Base-by-base conservation (phyloP, 345 rosid genomes). In the Cardamine occulta region DNA sequence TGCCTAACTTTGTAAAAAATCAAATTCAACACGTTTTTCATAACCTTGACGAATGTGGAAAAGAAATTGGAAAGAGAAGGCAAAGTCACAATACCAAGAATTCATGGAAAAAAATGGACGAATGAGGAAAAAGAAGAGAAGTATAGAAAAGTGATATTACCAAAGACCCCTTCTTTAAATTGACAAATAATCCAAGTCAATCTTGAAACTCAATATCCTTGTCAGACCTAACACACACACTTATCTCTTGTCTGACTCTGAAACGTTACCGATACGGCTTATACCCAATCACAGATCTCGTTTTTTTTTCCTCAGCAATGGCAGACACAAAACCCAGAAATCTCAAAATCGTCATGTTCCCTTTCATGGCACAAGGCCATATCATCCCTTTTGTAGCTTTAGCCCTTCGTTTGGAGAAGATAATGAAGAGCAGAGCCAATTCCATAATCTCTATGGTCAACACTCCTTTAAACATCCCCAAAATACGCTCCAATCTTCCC, bases 351-450 rank as follows among this genome's bases (percentile, higher is more conserved):
- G 84, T 90, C 23, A 70, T 90, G 77, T 90, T 90, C 57, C 93
- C 96, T 8, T 88, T 90, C 91, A 87, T 88, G 91, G 96, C 83
- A 14, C 93, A 90, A 48, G 96, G 96, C 70, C 96, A 89, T 68
- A 82, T 91, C 32, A 88, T 85, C 64, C 97, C 96, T 48, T 88
- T 88, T 75, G 73, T 89, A 23, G 88, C 96, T 6, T 78, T 89
- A 68, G 90, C 96, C 15, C 88, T 82, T 47, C 90, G 81, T 32
- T 72, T 91, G 32, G 84, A 87, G 73, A 69, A 78, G 60, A 61
- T 52, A 37, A 64, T 49, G 29, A 63, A 12, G 52, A 76, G 44
- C 66, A 63, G 52, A 47, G 54, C 29, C 17, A 19, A 57, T 45
- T 7, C 61, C 60, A 52, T 31, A 58, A 74, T 91, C 21, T 82